Evolutionary conservation across 176 grass and related monocot genomes (phyloP).

Genomic region (Chrysopogon serrulatus): DNA sequence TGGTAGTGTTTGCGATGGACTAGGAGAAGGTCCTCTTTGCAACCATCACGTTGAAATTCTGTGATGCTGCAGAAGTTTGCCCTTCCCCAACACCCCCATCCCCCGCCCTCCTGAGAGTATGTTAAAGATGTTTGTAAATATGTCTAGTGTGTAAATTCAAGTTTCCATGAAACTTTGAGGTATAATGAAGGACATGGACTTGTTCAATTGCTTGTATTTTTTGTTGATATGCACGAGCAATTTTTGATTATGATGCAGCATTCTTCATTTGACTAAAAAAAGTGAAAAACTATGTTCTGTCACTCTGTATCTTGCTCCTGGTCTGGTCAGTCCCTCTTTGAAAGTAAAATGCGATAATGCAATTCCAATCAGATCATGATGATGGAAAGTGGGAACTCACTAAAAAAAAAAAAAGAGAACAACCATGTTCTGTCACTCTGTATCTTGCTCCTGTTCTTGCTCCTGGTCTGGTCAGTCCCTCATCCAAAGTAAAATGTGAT

Average conservation of each 20-base stretch:
- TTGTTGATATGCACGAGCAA: neutral
- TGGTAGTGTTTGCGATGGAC: neutral
- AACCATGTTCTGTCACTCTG: neutral
- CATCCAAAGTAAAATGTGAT: neutral
- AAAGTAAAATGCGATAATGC: neutral
- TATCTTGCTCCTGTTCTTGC: too few relatives aligned
- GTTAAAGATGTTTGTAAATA: conserved; percentile 30
- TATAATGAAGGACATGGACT: conserved; percentile 3
- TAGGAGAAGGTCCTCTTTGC: conserved; percentile 13
- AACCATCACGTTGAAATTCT: neutral
- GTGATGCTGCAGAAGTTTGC: neutral
- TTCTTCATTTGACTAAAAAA: neutral
- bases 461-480: neutral
- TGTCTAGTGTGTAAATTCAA: conserved; percentile 21
- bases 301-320: neutral
- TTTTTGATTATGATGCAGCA: neutral
- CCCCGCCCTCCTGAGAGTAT: neutral
- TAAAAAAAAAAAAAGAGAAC: neutral
- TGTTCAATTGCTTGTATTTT: neutral
- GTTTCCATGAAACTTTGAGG: conserved; percentile 3
- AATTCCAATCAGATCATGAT: neutral
- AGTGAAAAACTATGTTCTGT: neutral
- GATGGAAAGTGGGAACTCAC: too few relatives aligned
- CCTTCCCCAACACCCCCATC: too few relatives aligned
- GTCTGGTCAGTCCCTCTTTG: neutral